Conservation (phyloP, 2,329 filamentous ascomycete species). For the Colletotrichum australisinense region DNA sequence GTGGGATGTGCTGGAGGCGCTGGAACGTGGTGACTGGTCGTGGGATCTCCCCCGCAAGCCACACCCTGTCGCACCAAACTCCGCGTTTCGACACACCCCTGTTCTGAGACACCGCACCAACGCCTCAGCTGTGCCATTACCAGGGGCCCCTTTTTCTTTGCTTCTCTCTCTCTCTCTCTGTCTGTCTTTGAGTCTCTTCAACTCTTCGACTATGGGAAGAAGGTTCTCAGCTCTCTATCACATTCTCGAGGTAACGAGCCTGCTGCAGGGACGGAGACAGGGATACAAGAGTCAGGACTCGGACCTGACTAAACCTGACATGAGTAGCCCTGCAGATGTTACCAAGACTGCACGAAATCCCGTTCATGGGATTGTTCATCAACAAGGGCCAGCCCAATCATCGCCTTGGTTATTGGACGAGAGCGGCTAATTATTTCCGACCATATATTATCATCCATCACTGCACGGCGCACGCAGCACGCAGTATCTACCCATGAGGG, state of each 20-base stretch:
- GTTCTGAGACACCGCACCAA: constrained; percentile 35
- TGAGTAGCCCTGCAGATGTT: background rate
- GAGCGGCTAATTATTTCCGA: background rate
- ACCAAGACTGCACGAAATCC: background rate
- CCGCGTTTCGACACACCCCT: constrained; percentile 26
- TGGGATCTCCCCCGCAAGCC: constrained; percentile 4
- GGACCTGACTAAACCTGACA: background rate
- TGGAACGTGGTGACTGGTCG: too few relatives aligned
- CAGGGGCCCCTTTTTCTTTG: background rate
- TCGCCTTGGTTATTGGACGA: constrained; percentile 4
- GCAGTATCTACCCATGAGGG: background rate
- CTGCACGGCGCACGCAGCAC: background rate
- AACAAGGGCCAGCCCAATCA: background rate
- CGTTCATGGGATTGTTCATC: background rate
- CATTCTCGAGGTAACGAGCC: background rate
- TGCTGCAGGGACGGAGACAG: background rate
- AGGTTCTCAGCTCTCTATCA: background rate
- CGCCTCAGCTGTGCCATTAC: constrained; percentile 24
- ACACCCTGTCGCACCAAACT: constrained; percentile 5
- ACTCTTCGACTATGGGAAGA: background rate
- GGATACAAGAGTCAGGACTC: background rate
- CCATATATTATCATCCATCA: background rate
- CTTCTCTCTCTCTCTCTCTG: background rate
- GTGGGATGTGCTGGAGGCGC: background rate
- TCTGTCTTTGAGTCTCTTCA: too few relatives aligned